Conservation (phyloP, 345 rosid species). For the Murraya koenigii region DNA sequence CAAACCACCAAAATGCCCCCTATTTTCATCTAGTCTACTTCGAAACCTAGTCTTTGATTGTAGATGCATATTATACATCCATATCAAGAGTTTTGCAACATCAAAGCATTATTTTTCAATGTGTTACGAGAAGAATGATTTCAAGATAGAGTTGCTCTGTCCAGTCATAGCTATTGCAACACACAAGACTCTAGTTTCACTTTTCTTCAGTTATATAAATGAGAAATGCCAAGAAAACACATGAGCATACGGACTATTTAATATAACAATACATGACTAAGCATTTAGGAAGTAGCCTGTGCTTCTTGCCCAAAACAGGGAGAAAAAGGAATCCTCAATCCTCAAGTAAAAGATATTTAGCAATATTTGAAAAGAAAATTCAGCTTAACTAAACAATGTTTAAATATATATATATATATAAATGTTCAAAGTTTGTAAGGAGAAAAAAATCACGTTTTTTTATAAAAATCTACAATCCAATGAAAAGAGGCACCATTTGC, state of each 20-base stretch:
- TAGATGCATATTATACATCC: not conserved
- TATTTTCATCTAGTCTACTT: not conserved
- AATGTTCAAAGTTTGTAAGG: not conserved
- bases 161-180: not conserved
- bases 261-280: not conserved
- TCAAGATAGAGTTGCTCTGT: not conserved
- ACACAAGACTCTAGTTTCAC: not conserved
- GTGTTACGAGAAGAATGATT: not conserved
- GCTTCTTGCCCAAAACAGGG: not conserved
- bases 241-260: not conserved
- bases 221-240: not conserved
- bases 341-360: not conserved
- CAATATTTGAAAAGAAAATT: not conserved
- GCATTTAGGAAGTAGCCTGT: conserved; percentile 1
- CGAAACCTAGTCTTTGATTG: not conserved
- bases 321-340: not conserved
- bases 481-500: not conserved
- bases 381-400: not conserved
- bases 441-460: not conserved
- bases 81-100: not conserved
- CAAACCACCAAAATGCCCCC: not conserved
- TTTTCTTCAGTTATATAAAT: not conserved
- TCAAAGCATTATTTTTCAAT: not conserved
- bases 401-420: too few relatives aligned
- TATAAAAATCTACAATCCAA: not conserved